Evolutionary conservation across 2,329 filamentous ascomycete species (phyloP).

Genomic region (Anthostomella pinea): DNA sequence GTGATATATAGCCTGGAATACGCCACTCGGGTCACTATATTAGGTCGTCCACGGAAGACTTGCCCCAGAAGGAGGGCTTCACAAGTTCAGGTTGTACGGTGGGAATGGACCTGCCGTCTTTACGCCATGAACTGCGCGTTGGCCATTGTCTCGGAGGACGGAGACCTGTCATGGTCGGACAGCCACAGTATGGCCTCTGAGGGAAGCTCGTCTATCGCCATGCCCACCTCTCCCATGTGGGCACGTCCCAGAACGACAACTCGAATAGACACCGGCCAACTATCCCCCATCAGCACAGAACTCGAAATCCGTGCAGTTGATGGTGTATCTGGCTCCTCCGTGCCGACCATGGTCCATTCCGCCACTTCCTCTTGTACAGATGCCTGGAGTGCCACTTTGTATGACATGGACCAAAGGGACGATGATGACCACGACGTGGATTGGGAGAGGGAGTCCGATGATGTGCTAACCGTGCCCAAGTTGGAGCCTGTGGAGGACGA

Average conservation of each 20-base stretch:
- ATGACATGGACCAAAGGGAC: slow-evolving; percentile 33
- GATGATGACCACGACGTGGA: slow-evolving; percentile 40
- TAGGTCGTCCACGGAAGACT: too few species aligned
- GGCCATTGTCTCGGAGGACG: slow-evolving; percentile 40
- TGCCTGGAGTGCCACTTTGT: slow-evolving; percentile 43
- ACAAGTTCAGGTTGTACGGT: slow-evolving; percentile 17
- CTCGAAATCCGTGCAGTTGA: slow-evolving; percentile 39
- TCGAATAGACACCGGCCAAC: slow-evolving; percentile 43
- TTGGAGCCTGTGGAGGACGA: slow-evolving; percentile 56
- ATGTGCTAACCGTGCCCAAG: slow-evolving; percentile 50
- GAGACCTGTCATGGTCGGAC: slow-evolving; percentile 45
- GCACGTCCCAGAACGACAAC: slow-evolving; percentile 26
- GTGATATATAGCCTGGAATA: too few species aligned
- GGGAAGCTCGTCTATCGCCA: slow-evolving; percentile 35
- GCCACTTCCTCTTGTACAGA: slow-evolving; percentile 45
- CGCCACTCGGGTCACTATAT: too few species aligned
- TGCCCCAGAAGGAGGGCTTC: too few species aligned
- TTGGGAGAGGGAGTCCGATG: slow-evolving; percentile 48
- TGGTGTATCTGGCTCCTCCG: slow-evolving; percentile 36
- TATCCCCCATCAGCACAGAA: slow-evolving; percentile 53
- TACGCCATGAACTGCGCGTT: slow-evolving; percentile 47
- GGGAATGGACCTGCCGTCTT: slow-evolving; percentile 39
- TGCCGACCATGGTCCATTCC: slow-evolving; percentile 44
- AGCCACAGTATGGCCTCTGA: slow-evolving; percentile 45
- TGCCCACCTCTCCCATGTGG: slow-evolving; percentile 38